phyloP scores from a whole-genome alignment of 305 asterid genomes.

The Lippia alba region DNA sequence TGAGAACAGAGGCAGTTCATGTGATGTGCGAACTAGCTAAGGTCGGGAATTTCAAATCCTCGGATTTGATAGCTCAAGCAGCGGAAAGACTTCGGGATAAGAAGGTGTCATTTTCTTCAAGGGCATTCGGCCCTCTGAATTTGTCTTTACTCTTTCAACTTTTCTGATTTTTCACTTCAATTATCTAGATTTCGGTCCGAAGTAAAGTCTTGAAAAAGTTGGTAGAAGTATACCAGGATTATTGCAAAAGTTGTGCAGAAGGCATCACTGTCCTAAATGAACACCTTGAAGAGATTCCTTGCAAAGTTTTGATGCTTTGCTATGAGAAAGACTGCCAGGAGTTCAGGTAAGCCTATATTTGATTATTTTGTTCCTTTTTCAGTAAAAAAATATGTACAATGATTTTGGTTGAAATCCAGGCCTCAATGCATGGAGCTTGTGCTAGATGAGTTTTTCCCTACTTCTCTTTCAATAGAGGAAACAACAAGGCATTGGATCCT shows the following conservation, averaged over 20 bases:
- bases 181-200: constrained; percentile 74
- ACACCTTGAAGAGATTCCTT: constrained; percentile 78
- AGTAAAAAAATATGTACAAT: constrained; percentile 1
- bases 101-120: constrained; percentile 60
- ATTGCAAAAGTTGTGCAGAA: constrained; percentile 67
- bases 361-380: constrained; percentile 5
- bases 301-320: constrained; percentile 85
- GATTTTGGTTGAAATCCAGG: constrained; percentile 53
- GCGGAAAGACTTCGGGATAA: constrained; percentile 87
- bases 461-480: constrained; percentile 70
- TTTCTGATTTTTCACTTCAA: constrained; percentile 31
- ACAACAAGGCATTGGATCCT: constrained; percentile 74
- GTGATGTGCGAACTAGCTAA: constrained; percentile 76
- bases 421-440: constrained; percentile 80
- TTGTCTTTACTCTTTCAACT: constrained; percentile 32
- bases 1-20: constrained; percentile 61
- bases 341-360: constrained; percentile 61
- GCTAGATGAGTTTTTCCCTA: constrained; percentile 80
- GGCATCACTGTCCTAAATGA: constrained; percentile 49
- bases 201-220: constrained; percentile 70
- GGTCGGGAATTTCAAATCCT: constrained; percentile 48
- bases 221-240: constrained; percentile 79
- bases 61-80: constrained; percentile 63
- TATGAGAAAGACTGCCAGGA: constrained; percentile 82
- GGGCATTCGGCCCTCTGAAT: constrained; percentile 27